Conservation (phyloP, 768 basidiomycete genomes). For the Tephrocybe sp. region DNA sequence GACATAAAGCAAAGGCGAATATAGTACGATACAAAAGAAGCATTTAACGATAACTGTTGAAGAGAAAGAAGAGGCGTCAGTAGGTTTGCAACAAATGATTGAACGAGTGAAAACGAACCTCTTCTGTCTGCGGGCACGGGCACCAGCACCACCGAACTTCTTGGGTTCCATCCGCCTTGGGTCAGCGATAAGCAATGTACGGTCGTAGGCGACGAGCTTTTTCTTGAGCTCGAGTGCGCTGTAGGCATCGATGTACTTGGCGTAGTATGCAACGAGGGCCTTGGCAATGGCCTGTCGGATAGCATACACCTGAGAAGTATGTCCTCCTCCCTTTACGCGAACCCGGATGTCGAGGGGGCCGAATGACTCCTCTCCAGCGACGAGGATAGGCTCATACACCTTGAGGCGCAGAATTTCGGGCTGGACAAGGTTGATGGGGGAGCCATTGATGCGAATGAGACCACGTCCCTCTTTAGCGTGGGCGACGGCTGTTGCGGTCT, state of each 20-base stretch:
- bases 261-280: constrained; percentile 96
- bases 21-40: constrained; percentile 29
- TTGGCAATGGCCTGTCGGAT: constrained; percentile 99
- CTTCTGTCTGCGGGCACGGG: constrained; percentile 98
- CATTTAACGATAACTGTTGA: constrained; percentile 75
- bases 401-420: constrained; percentile 97
- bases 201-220: constrained; percentile 94
- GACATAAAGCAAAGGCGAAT: constrained; percentile 43
- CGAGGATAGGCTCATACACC: constrained; percentile 96
- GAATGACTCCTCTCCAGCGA: constrained; percentile 89
- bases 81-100: neutral
- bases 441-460: constrained; percentile 94
- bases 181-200: constrained; percentile 87
- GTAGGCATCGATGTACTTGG: constrained; percentile 98
- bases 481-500: constrained; percentile 98
- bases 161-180: constrained; percentile 98
- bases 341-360: constrained; percentile 91
- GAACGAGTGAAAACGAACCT: constrained; percentile 48
- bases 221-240: constrained; percentile 98
- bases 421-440: constrained; percentile 93
- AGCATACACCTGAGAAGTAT: constrained; percentile 98
- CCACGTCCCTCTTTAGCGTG: constrained; percentile 96
- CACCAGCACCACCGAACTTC: constrained; percentile 99
- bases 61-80: too few species aligned
- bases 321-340: constrained; percentile 98